Base-by-base conservation (phyloP, 2,329 filamentous ascomycete species). In the Ascomycota sp. region DNA sequence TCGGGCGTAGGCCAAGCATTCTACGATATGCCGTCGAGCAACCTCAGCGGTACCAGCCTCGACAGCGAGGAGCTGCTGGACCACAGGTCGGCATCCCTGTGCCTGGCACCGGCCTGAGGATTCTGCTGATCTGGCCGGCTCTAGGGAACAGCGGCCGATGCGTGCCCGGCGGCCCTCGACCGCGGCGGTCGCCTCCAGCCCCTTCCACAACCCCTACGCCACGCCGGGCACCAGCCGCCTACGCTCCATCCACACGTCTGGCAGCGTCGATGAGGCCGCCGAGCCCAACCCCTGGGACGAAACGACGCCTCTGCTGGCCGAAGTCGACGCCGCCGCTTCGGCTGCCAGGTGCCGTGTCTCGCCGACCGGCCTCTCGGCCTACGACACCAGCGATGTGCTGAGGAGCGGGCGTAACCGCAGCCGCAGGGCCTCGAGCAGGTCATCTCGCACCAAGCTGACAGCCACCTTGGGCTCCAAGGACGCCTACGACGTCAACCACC, bases 51-150 rank as follows among this genome's bases (percentile, higher is more conserved):
- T 44, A 83, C 79, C 1, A 95, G 86, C 52, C 59, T 95, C 40
- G 86, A 93, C 43, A 93, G 83, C 51, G 76, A 92, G 49, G 75
- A 71, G 7, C 58, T 95, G 43, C 59, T 95, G 12, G 86, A 95
- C 54, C 86, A 95, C 53, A 70, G 82, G 72, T 78, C 56, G 39
- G 57, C 40, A 10, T 7, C 7, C 29, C 7, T 24, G 27, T n/a
- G n/a, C n/a, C n/a, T n/a, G n/a, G n/a, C n/a, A n/a, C n/a, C n/a
- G n/a, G n/a, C n/a, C n/a, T n/a, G n/a, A n/a, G n/a, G n/a, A n/a
- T n/a, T n/a, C n/a, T n/a, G n/a, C n/a, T n/a, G n/a, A n/a, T n/a
- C n/a, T n/a, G n/a, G n/a, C n/a, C n/a, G n/a, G n/a, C n/a, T n/a
- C 31, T 38, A 72, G 69, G 44, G 61, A 67, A 33, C 72, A 76